These are phyloP conservation scores for Stellera chamaejasme DNA, from an alignment of 345 rosid species.

Conservation along the genomic window DNA sequence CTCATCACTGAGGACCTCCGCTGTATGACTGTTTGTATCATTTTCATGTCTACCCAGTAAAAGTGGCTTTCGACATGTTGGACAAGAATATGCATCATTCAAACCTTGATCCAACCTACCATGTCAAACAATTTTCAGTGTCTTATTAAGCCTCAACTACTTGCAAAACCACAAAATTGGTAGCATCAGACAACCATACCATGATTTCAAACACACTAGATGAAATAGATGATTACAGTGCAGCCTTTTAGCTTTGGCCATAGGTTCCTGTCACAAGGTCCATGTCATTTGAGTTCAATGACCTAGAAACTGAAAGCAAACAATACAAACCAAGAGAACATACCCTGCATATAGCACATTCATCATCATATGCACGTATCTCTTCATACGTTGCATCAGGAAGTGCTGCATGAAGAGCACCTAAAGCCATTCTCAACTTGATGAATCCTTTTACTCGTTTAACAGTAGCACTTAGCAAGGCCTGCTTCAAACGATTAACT, in stretches of 20 bases:
- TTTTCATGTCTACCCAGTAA: slow-evolving; percentile 58
- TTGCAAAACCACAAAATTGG: slow-evolving; percentile 9
- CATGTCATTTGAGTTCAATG: slow-evolving; percentile 14
- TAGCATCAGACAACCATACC: slow-evolving; percentile 36
- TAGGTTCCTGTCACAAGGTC: slow-evolving; percentile 73
- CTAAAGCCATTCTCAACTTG: slow-evolving; percentile 78
- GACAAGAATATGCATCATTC: slow-evolving; percentile 86
- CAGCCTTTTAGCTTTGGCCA: slow-evolving; percentile 96
- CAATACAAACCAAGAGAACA: slow-evolving; percentile 15
- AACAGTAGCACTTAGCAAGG: slow-evolving; percentile 80
- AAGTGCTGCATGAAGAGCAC: slow-evolving; percentile 95
- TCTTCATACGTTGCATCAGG: slow-evolving; percentile 96
- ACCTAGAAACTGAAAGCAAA: slow-evolving; percentile 13
- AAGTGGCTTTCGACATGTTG: slow-evolving; percentile 98
- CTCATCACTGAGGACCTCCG: slow-evolving; percentile 58
- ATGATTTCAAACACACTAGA: slow-evolving; percentile 97
- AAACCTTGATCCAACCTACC: slow-evolving; percentile 99
- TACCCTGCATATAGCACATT: slow-evolving; percentile 99
- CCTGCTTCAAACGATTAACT: slow-evolving; percentile 41
- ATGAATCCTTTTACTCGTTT: slow-evolving; percentile 85
- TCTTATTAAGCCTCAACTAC: slow-evolving; percentile 11
- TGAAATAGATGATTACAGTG: slow-evolving; percentile 91
- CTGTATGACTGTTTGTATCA: slow-evolving; percentile 35
- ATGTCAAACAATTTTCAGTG: slow-evolving; percentile 23
- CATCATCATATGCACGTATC: slow-evolving; percentile 83